Conservation (phyloP, 2,329 filamentous ascomycete species). For the Xylaria sp. region DNA sequence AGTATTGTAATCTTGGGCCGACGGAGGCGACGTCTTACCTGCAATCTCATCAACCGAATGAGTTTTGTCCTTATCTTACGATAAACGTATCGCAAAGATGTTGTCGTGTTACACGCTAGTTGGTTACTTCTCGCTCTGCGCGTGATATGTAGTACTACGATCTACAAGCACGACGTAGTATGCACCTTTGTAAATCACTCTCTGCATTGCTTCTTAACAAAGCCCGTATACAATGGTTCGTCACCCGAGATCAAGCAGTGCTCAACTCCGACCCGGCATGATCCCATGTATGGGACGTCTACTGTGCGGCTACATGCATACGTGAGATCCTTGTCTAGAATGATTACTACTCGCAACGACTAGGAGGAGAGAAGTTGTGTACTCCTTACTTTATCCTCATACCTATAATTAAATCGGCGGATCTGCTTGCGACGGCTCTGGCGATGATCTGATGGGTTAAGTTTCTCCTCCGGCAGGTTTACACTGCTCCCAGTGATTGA, state of each 20-base stretch:
- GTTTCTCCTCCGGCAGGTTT: conserved; percentile 25
- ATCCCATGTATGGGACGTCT: conserved; percentile 37
- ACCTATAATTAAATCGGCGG: conserved; percentile 8
- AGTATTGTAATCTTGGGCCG: background rate
- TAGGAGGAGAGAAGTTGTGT: background rate
- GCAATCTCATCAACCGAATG: background rate
- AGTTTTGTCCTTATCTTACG: background rate
- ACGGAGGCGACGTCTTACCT: background rate
- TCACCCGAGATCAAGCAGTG: conserved; percentile 44
- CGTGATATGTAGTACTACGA: conserved; percentile 17
- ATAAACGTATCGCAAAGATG: conserved; percentile 2
- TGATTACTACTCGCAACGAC: conserved; percentile 22
- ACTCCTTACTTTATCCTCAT: background rate
- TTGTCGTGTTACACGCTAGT: conserved; percentile 16
- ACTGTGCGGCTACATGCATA: conserved; percentile 45
- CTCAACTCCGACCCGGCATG: conserved; percentile 43
- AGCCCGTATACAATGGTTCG: conserved; percentile 16
- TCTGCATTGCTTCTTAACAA: background rate
- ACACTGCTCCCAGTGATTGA: background rate
- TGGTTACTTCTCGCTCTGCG: conserved; percentile 20
- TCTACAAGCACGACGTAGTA: background rate
- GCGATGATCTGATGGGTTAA: conserved; percentile 33
- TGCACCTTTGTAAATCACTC: background rate
- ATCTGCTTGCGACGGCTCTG: background rate
- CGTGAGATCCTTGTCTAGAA: conserved; percentile 39